Conservation (phyloP, 352 stramenopile genomes). For the Pythium sp. region DNA sequence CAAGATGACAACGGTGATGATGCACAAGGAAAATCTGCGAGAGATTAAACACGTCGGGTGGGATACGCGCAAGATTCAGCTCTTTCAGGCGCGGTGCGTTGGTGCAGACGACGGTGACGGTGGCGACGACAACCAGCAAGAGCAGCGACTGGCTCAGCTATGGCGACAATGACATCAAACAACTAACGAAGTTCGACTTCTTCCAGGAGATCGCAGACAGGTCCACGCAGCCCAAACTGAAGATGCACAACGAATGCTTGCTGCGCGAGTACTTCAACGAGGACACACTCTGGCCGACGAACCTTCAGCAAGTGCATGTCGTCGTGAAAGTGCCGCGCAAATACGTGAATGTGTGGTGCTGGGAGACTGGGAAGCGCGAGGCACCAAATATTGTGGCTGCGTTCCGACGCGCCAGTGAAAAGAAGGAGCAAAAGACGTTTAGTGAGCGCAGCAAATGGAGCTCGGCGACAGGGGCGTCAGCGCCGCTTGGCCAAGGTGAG, state of each 20-base stretch:
- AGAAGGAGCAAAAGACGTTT: background rate
- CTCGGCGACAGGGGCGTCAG: too few species aligned
- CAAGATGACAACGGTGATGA: background rate
- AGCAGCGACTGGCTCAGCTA: background rate
- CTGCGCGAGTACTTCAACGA: constrained; percentile 1
- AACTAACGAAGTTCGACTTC: background rate
- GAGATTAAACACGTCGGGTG: background rate
- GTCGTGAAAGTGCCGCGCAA: background rate
- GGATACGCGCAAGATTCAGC: background rate
- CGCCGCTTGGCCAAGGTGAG: too few species aligned
- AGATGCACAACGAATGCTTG: background rate
- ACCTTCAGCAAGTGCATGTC: background rate
- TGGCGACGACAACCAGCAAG: background rate
- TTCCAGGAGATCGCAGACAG: background rate
- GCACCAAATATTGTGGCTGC: background rate
- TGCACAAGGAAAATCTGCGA: background rate
- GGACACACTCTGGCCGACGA: background rate
- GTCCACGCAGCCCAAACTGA: background rate
- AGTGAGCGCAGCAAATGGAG: too few species aligned
- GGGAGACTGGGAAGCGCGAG: background rate
- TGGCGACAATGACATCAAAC: background rate
- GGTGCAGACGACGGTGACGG: too few species aligned
- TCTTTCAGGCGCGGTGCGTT: background rate
- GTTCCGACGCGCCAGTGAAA: background rate
- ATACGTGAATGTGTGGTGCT: background rate